phyloP scores from a whole-genome alignment of 1,139 yeast species.

The Suhomyces kunorum region DNA sequence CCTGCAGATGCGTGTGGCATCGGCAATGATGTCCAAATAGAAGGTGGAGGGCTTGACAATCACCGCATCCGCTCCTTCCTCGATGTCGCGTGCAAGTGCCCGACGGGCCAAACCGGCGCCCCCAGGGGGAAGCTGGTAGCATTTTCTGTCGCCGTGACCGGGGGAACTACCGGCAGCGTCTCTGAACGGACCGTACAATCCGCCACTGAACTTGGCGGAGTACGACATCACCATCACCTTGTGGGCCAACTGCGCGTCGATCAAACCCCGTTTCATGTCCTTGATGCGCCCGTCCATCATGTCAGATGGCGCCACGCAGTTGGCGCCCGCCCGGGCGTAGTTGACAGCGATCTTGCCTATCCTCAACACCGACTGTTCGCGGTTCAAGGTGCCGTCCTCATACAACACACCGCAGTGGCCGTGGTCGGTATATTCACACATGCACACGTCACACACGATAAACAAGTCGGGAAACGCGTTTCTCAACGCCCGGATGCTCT shows the following conservation, averaged over 20 bases:
- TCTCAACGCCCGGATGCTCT: conserved; percentile 65
- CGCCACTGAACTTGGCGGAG: conserved; percentile 91
- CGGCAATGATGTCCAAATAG: conserved; percentile 85
- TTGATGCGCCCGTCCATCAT: conserved; percentile 96
- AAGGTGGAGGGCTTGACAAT: conserved; percentile 98
- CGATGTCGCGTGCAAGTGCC: conserved; percentile 80
- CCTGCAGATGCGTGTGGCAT: conserved; percentile 77
- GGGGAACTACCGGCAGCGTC: conserved; percentile 97
- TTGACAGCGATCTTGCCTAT: conserved; percentile 94
- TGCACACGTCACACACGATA: conserved; percentile 91
- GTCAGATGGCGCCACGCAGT: conserved; percentile 96
- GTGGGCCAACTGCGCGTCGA: conserved; percentile 84
- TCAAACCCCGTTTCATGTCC: conserved; percentile 83
- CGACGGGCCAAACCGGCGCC: conserved; percentile 94
- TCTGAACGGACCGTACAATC: conserved; percentile 93
- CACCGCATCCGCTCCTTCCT: conserved; percentile 94
- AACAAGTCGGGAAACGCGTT: conserved; percentile 75
- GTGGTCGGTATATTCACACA: conserved; percentile 94
- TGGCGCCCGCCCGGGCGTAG: conserved; percentile 94
- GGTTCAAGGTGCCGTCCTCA: conserved; percentile 81
- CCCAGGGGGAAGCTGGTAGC: conserved; percentile 91
- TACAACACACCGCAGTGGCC: conserved; percentile 94
- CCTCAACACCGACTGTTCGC: conserved; percentile 75
- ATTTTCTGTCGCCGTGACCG: conserved; percentile 84
- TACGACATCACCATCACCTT: conserved; percentile 88